Evolutionary conservation across 176 grass and related monocot genomes (phyloP), one percentile per base, ranked within the genome.

Genomic region (Tuctoria greenei): DNA sequence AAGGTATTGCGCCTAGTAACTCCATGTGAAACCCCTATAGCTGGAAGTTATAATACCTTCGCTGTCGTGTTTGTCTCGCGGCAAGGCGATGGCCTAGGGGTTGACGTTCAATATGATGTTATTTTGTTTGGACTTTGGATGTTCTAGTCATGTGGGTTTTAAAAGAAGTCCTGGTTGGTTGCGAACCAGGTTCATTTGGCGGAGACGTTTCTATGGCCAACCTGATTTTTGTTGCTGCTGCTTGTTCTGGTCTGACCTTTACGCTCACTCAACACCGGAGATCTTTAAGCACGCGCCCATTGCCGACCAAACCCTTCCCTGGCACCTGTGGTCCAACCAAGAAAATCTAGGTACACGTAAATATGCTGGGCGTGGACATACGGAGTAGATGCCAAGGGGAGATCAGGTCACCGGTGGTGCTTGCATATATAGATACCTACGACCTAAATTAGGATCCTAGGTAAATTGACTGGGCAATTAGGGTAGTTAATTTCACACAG

Each of bases 21-120:
- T 55, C 24, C 57, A 28, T 76, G 64, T 70, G 71, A 46, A 86
- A 71, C 57, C 71, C 57, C 72, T 66, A 45, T 17, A 18, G 59
- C 49, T 16, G 17, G 17, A 66, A 83, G 74, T 49, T 77, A 2
- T 31, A 31, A 31, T 31, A 49, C 59, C 59, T 83, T 83, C 12
- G 26, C 74, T 74, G 15, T 41, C 43, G 41, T 52, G 39, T 46
- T 54, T 46, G 54, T 28, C 41, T 47, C 57, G 43, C 16, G 55
- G 45, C 71, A 56, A 81, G 72, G 44, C 12, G 11, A 36, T 70
- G 66, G 27, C 47, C 15, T 66, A 61, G 58, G 23, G 37, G 69
- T 61, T 18, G 46, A 47, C 73, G 35, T 37, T 26, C 18, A 49
- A 31, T 68, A 17, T 58, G 67, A 72, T 60, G 49, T 45, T 67